These are phyloP conservation scores for Pecoramyces ruminantium DNA, from an alignment of 192 early-diverging fungal species.

Conservation along the genomic window DNA sequence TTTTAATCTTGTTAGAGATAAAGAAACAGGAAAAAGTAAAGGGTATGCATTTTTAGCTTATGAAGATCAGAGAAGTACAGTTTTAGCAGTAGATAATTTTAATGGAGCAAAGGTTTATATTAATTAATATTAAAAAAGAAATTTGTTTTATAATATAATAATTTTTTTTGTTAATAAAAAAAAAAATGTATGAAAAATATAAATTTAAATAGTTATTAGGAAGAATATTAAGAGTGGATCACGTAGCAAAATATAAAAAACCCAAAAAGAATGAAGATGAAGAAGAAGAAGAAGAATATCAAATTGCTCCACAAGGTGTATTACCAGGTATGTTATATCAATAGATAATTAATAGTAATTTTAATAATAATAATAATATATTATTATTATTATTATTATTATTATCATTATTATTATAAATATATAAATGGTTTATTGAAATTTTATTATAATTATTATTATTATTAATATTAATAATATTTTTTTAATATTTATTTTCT, in stretches of 20 bases:
- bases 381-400: too few relatives aligned
- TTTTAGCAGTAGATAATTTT: slow-evolving; percentile 90
- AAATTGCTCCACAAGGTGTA: slow-evolving; percentile 1
- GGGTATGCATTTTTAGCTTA: slow-evolving; percentile 82
- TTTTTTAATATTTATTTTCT: too few relatives aligned
- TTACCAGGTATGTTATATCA: slow-evolving; percentile 1
- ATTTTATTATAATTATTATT: too few relatives aligned
- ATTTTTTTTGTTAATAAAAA: too few relatives aligned
- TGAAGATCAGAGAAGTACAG: slow-evolving; percentile 78
- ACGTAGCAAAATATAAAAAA: slow-evolving; percentile 43
- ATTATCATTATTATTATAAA: too few relatives aligned
- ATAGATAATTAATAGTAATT: too few relatives aligned
- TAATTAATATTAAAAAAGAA: too few relatives aligned
- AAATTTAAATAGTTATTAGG: slow-evolving; percentile 4
- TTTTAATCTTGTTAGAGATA: slow-evolving; percentile 71
- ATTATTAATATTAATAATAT: too few relatives aligned
- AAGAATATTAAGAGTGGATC: slow-evolving; percentile 57
- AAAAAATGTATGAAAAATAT: background rate
- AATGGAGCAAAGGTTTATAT: slow-evolving; percentile 54
- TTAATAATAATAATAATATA: too few relatives aligned
- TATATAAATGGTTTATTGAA: too few relatives aligned
- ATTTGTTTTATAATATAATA: too few relatives aligned
- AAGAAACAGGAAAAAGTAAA: slow-evolving; percentile 67
- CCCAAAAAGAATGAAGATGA: slow-evolving; percentile 26
- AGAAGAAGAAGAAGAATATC: slow-evolving; percentile 9